These are phyloP conservation scores for Puccinia coronata DNA, from an alignment of 1,284 basidiomycete genomes.

Conservation along the genomic window DNA sequence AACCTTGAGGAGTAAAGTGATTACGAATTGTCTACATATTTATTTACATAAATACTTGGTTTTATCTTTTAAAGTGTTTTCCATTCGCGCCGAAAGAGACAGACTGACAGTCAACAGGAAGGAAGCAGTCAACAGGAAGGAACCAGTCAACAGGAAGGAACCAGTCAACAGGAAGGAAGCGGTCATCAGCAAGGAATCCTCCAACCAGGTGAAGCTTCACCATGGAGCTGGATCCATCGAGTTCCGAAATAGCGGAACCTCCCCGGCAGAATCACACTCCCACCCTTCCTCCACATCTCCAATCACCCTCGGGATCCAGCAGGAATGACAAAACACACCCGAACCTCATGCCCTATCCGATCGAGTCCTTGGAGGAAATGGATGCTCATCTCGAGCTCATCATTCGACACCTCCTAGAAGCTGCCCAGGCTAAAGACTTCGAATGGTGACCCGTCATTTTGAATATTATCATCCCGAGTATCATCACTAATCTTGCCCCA, in stretches of 20 bases:
- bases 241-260: not conserved
- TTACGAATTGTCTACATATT: too few relatives aligned
- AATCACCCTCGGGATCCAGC: constrained; percentile 51
- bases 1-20: not conserved
- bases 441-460: constrained; percentile 66
- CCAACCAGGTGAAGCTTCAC: not conserved
- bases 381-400: constrained; percentile 77
- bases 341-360: constrained; percentile 71
- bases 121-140: too few relatives aligned
- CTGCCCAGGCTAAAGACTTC: constrained; percentile 76
- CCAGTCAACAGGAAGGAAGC: not conserved
- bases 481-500: constrained; percentile 55
- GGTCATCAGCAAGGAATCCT: not conserved
- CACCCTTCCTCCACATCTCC: constrained; percentile 37
- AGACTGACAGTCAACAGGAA: too few relatives aligned
- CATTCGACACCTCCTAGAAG: constrained; percentile 71
- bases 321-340: constrained; percentile 49
- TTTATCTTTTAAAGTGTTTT: too few relatives aligned
- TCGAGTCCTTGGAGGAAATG: constrained; percentile 78
- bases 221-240: not conserved
- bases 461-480: too few relatives aligned
- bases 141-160: not conserved
- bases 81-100: too few relatives aligned
- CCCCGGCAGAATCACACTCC: not conserved
- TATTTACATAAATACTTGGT: too few relatives aligned